phyloP scores from a whole-genome alignment of 345 rosid genomes.

The Rhizophora apiculata region DNA sequence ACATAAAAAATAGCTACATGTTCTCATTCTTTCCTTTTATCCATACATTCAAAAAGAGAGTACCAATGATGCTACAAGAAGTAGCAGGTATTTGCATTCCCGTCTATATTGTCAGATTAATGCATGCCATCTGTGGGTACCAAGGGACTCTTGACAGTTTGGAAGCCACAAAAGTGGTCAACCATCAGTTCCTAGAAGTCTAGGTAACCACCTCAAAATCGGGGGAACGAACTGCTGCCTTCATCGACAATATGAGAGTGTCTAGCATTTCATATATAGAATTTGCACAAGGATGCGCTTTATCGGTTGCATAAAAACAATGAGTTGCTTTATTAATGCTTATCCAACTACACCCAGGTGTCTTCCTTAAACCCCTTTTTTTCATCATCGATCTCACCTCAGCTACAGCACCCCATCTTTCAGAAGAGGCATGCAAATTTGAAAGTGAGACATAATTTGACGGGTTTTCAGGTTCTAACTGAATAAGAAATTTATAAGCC shows the following conservation, averaged over 20 bases:
- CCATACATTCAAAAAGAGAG: too few relatives aligned
- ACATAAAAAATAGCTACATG: too few relatives aligned
- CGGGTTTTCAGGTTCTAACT: conserved; percentile 60
- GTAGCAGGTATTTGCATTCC: too few relatives aligned
- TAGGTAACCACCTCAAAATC: conserved; percentile 18
- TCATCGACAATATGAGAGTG: conserved; percentile 42
- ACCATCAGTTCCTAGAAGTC: not conserved
- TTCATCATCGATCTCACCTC: conserved; percentile 59
- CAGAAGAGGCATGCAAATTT: conserved; percentile 53
- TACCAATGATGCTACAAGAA: too few relatives aligned
- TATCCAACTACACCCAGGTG: conserved; percentile 78
- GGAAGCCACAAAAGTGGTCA: too few relatives aligned
- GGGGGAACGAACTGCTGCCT: conserved; percentile 29
- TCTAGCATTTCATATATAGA: conserved; percentile 49
- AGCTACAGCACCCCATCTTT: conserved; percentile 59
- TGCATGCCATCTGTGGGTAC: too few relatives aligned
- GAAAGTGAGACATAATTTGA: conserved; percentile 61
- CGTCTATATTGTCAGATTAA: too few relatives aligned
- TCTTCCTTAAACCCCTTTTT: conserved; percentile 50
- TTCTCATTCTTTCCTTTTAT: too few relatives aligned
- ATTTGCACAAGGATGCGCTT: conserved; percentile 41
- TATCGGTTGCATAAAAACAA: conserved; percentile 54
- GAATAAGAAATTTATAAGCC: conserved; percentile 51
- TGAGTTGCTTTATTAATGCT: conserved; percentile 42
- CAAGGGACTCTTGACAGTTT: too few relatives aligned